phyloP scores from a whole-genome alignment of 2,329 filamentous ascomycete genomes.

The Shiraia bambusicola region DNA sequence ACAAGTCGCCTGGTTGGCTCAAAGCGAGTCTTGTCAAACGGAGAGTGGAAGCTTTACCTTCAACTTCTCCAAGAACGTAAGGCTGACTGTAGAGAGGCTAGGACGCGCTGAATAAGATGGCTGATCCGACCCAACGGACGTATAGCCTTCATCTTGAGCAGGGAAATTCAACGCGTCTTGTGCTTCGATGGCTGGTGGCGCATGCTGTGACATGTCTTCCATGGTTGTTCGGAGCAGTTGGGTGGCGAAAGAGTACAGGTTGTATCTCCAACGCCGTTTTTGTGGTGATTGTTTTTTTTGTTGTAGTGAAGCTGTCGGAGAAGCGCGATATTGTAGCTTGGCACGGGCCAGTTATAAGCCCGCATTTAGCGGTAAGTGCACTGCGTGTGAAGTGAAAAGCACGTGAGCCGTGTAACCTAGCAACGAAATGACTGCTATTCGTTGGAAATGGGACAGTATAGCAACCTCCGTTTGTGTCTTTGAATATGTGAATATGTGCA shows the following conservation, averaged over 20 bases:
- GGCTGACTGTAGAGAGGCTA: not conserved
- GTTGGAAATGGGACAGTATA: not conserved
- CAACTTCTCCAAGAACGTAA: not conserved
- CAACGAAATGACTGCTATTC: not conserved
- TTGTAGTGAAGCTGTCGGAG: not conserved
- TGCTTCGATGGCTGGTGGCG: no score
- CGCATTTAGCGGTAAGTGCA: slow-evolving; percentile 4
- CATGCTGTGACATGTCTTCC: no score
- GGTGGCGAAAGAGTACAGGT: no score
- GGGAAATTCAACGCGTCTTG: no score
- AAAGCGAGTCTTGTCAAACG: not conserved
- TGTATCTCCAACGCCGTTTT: no score
- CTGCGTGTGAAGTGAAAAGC: slow-evolving; percentile 9
- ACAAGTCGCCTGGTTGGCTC: not conserved
- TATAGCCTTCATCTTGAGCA: no score
- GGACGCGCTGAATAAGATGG: no score
- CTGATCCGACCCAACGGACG: no score
- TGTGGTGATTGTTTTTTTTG: not conserved
- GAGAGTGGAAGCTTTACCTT: slow-evolving; percentile 1
- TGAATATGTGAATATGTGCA: no score
- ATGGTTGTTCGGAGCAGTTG: no score
- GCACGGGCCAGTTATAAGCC: slow-evolving; percentile 1
- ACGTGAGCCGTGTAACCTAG: slow-evolving; percentile 7
- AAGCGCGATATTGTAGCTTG: not conserved
- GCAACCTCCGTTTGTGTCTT: no score